phyloP scores from a whole-genome alignment of 2,329 filamentous ascomycete species.

The Metarhizium humberi region DNA sequence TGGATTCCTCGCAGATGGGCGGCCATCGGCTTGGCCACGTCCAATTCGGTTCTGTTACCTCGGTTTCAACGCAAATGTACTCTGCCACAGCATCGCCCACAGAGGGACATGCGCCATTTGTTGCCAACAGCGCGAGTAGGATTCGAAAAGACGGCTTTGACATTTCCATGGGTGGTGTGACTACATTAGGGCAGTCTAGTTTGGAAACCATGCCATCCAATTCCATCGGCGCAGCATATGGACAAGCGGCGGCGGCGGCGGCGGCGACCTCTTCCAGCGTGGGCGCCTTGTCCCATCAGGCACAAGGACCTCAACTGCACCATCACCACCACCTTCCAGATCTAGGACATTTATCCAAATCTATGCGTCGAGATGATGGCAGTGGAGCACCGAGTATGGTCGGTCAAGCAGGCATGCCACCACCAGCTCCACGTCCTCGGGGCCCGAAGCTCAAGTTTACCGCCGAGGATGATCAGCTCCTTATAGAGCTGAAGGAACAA shows the following conservation, averaged over 20 bases:
- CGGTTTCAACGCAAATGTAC: slow-evolving; percentile 43
- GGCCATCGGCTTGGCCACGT: slow-evolving; percentile 41
- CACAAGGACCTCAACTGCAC: slow-evolving; percentile 32
- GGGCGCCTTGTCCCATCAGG: slow-evolving; percentile 1
- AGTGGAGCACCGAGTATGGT: slow-evolving; percentile 73
- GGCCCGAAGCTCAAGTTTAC: slow-evolving; percentile 93
- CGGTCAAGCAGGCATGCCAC: slow-evolving; percentile 78
- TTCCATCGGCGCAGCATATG: slow-evolving; percentile 42
- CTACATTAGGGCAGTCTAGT: slow-evolving; percentile 44
- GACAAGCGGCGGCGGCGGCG: slow-evolving; percentile 30
- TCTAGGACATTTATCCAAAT: slow-evolving; percentile 58
- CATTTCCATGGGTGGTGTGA: slow-evolving; percentile 39
- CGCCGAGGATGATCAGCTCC: slow-evolving; percentile 76
- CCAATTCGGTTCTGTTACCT: slow-evolving; percentile 41
- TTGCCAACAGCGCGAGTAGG: slow-evolving; percentile 35
- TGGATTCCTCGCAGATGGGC: slow-evolving; percentile 46
- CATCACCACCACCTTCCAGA: slow-evolving; percentile 77
- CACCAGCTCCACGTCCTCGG: slow-evolving; percentile 68
- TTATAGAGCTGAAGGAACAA: slow-evolving; percentile 88
- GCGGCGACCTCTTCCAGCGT: slow-evolving; percentile 12
- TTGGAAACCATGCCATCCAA: slow-evolving; percentile 46
- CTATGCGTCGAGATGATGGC: slow-evolving; percentile 51
- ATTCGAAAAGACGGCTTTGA: slow-evolving; percentile 50
- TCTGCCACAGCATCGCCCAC: slow-evolving; percentile 36
- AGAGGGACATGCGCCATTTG: slow-evolving; percentile 21